Percentiles rank a stretch among this genome's conserved stretches.
Evolutionary conservation across 192 early-diverging fungal genomes (phyloP).

Genomic region (Coemansia sp.): DNA sequence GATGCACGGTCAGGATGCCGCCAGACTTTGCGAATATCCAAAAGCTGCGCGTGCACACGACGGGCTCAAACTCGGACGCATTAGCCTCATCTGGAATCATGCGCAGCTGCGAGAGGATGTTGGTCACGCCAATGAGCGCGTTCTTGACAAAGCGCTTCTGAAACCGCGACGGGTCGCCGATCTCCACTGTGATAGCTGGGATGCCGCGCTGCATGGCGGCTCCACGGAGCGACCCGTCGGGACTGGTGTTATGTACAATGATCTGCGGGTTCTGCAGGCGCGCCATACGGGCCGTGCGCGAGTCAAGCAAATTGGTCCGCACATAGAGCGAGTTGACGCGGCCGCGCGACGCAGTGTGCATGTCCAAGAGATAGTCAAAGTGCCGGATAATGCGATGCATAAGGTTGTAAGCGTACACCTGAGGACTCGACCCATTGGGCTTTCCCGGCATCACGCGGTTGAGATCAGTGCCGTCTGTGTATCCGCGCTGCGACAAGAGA

Average conservation of each 20-base stretch:
- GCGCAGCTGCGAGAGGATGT: conserved; percentile 60
- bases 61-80: conserved; percentile 59
- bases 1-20: conserved; percentile 83
- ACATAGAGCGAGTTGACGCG: conserved; percentile 88
- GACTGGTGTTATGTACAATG: conserved; percentile 68
- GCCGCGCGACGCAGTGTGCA: conserved; percentile 86
- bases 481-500: conserved; percentile 72
- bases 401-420: conserved; percentile 80
- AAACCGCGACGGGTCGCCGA: conserved; percentile 84
- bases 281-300: conserved; percentile 68
- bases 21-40: conserved; percentile 89
- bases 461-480: conserved; percentile 83
- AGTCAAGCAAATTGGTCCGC: conserved; percentile 79
- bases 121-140: conserved; percentile 61
- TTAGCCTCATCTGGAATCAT: conserved; percentile 61
- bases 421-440: conserved; percentile 69
- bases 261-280: conserved; percentile 86
- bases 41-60: conserved; percentile 61
- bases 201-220: conserved; percentile 75
- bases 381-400: conserved; percentile 76
- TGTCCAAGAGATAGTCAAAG: conserved; percentile 83
- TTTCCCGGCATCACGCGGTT: conserved; percentile 86
- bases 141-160: conserved; percentile 79
- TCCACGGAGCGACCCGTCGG: conserved; percentile 76
- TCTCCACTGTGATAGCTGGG: conserved; percentile 87